Evolutionary conservation across 1,284 basidiomycete genomes (phyloP), one percentile per base, ranked within the genome.

Genomic region (Cerioporus squamosus): DNA sequence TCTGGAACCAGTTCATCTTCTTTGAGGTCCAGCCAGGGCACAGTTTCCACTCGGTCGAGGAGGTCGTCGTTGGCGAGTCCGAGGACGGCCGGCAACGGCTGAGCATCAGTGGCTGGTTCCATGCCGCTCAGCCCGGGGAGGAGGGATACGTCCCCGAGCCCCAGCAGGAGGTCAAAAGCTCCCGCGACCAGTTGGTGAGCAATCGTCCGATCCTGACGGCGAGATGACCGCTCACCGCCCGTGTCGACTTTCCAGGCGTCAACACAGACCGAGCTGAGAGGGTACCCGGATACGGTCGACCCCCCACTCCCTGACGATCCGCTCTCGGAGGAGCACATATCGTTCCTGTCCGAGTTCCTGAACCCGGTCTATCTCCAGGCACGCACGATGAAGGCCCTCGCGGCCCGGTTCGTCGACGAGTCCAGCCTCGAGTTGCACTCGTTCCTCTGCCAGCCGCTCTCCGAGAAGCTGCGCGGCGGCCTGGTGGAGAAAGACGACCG

Each of bases 31-130:
- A 90, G 77, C 95, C 90, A 0, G 94, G 97, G 0, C 82, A 85
- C 72, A 98, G 95, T 69, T 98, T 98, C 79, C 97, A 99, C 75
- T 93, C 95, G 1, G 97, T 99, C 7, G 94, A 98, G 71, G 97
- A 99, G 74, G 97, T 98, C 22, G 86, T 95, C n/a, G 88, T 94
- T 0, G 90, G 82, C 17, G 81, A 82, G 60, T 82, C 78, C 17
- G 82, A 87, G 64, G 88, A 91, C 61, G 88, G 87, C 0, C 76
- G 87, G 38, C 81, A 88, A 71, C 78, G 94, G 45, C 76, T 98
- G 61, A 95, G 93, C 68, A 93, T 99, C 66, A 95, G 92, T 64
- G 97, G 97, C 7, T 99, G 97, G 95, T 97, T 97, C 80, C 97
- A 99, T 74, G 87, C 90, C 18, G 90, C 94, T 0, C 89, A 97